phyloP scores from a whole-genome alignment of 2,329 filamentous ascomycete genomes.

The Paraconiothyrium sp. region DNA sequence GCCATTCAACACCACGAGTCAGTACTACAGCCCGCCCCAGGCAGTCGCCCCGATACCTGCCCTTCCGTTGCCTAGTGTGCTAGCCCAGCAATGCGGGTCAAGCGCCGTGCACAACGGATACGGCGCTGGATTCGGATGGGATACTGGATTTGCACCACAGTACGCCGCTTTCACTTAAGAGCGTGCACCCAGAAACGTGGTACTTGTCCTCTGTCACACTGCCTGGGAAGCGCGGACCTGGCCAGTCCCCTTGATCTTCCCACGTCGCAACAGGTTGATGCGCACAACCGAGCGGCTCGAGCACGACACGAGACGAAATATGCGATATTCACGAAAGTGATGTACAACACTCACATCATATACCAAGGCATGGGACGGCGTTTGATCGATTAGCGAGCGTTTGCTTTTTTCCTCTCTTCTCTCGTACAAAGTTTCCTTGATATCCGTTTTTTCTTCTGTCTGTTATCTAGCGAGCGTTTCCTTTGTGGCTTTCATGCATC shows the following conservation, averaged over 20 bases:
- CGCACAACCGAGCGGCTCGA: conserved; percentile 50
- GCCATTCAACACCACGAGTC: conserved; percentile 74
- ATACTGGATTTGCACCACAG: conserved; percentile 79
- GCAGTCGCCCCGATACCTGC: conserved; percentile 77
- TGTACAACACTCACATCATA: conserved; percentile 54
- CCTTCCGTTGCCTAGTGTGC: conserved; percentile 85
- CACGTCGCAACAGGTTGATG: conserved; percentile 42
- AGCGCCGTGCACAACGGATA: conserved; percentile 70
- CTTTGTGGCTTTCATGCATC: conserved; percentile 42
- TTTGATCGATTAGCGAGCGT: conserved; percentile 57
- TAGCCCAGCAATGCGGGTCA: conserved; percentile 83
- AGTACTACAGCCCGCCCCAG: conserved; percentile 82
- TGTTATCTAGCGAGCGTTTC: conserved; percentile 55
- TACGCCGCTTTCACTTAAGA: conserved; percentile 82
- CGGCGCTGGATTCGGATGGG: conserved; percentile 80
- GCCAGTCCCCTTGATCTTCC: conserved; percentile 48
- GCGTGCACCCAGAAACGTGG: conserved; percentile 30
- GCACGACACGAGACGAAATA: conserved; percentile 54
- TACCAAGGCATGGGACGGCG: conserved; percentile 64
- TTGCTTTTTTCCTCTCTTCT: conserved; percentile 48
- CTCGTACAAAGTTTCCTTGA: conserved; percentile 52
- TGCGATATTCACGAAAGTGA: conserved; percentile 54
- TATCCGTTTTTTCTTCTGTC: conserved; percentile 55
- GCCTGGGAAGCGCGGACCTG: conserved; percentile 53
- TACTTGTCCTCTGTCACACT: conserved; percentile 39